phyloP scores from a whole-genome alignment of 441 rosid genomes.

The Melastoma candidum region DNA sequence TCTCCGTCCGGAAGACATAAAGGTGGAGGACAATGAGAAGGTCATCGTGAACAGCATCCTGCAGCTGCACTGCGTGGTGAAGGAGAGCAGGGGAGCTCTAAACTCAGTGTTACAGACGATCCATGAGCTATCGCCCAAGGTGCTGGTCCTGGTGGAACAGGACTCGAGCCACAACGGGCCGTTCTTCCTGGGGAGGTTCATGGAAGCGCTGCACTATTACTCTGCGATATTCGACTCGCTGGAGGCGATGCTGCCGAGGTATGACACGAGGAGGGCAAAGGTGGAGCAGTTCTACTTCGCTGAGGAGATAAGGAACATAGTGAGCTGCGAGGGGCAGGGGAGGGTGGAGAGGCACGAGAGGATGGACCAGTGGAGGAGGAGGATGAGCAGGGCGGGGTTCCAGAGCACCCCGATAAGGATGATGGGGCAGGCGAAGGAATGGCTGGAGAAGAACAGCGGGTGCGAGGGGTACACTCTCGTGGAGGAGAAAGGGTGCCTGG shows the following conservation, averaged over 20 bases:
- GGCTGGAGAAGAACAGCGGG: conserved; percentile 33
- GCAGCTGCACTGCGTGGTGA: conserved; percentile 59
- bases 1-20: conserved; percentile 29
- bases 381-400: conserved; percentile 67
- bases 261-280: conserved; percentile 54
- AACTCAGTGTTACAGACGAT: conserved; percentile 43
- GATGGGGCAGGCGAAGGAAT: conserved; percentile 40
- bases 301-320: conserved; percentile 57
- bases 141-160: conserved; percentile 48
- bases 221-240: conserved; percentile 48
- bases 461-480: conserved; percentile 41
- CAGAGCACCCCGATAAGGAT: conserved; percentile 45
- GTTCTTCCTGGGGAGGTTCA: conserved; percentile 49
- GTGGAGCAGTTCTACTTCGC: conserved; percentile 60
- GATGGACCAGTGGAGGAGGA: conserved; percentile 56
- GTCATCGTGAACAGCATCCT: conserved; percentile 49
- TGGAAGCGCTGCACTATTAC: conserved; percentile 61
- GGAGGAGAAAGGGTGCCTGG: conserved; percentile 62
- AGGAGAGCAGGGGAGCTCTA: conserved; percentile 56
- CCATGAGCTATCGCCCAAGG: conserved; percentile 41
- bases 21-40: conserved; percentile 28
- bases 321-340: conserved; percentile 48
- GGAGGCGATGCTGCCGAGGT: conserved; percentile 45
- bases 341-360: conserved; percentile 56
- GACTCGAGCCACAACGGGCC: conserved; percentile 64